Base-by-base conservation (phyloP, 2,329 filamentous ascomycete species). In the Cucurbitaria berberidis region DNA sequence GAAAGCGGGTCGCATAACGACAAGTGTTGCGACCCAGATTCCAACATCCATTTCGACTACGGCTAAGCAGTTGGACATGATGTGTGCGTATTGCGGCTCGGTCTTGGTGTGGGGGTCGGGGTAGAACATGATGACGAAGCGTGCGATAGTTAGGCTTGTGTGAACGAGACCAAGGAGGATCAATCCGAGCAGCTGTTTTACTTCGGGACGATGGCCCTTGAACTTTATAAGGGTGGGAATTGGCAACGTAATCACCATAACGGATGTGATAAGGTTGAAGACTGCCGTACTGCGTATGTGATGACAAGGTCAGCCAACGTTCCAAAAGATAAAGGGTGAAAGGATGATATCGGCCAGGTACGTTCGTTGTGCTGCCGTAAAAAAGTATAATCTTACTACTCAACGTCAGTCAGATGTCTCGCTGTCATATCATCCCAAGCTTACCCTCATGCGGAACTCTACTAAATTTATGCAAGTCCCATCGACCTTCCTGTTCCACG, bases 61-160 rank as follows among this genome's bases (percentile, higher is more conserved):
- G 1, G 49, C 54, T 4, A 57, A 43, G 21, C 48, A 45, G 19
- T 57, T 57, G n/a, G 27, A 34, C 49, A 48, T 48, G 29, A 57
- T 41, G 19, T 57, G 54, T 16, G 49, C 46, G 39, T 57, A 57
- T 18, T 57, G 54, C 11, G 54, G 54, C 21, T 57, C 46, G 8
- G 54, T 53, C 26, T 45, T 53, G 3, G 50, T 51, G 3, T 53
- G 39, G 5, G 54, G 50, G 7, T 51, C 43, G 0, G 54, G 46
- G 10, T 51, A 57, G 42, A 57, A 57, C 54, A 57, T 53, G 18
- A 57, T 57, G 32, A 53, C 43, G 30, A 56, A 53, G 9, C 53
- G 48, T 21, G 53, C 45, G 49, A 56, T 52, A 19, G 48, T 52
- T 0, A 56, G 34, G 8, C 53, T 42, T 3, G 53, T 53, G 26